Evolutionary conservation across 306 rosid species (phyloP).

Genomic region (Cucumis hystrix): DNA sequence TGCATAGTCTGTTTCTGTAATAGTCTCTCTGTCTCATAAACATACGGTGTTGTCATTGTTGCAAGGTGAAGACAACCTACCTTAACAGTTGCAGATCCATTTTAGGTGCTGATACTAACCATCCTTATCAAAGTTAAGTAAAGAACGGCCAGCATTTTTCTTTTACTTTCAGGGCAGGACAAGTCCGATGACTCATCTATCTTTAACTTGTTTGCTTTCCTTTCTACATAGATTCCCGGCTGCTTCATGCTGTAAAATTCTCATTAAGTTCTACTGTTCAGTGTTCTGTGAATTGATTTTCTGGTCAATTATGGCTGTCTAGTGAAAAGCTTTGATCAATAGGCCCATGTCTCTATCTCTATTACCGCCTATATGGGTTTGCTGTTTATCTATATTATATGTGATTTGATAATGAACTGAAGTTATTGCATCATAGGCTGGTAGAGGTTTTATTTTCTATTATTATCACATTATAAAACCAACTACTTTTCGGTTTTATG

Average conservation of each 20-base stretch:
- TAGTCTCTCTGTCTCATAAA: background rate
- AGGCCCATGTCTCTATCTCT: background rate
- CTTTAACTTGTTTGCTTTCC: background rate
- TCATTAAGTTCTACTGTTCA: background rate
- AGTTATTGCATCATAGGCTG: background rate
- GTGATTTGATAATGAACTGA: background rate
- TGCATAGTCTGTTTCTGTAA: background rate
- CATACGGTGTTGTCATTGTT: background rate
- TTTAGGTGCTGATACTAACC: background rate
- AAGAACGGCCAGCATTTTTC: background rate
- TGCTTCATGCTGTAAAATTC: background rate
- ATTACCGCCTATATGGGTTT: background rate
- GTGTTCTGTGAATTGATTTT: background rate
- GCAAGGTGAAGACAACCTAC: background rate
- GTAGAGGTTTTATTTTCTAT: background rate
- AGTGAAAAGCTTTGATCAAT: background rate
- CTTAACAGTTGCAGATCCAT: background rate
- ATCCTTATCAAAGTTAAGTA: background rate
- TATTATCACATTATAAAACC: background rate
- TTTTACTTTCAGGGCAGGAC: background rate
- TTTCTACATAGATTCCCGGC: background rate
- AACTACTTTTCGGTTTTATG: background rate
- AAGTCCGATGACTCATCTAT: background rate
- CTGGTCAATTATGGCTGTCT: background rate
- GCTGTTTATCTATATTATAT: background rate